Base-by-base conservation (phyloP, 2,329 filamentous ascomycete species). In the Eutypa lata region DNA sequence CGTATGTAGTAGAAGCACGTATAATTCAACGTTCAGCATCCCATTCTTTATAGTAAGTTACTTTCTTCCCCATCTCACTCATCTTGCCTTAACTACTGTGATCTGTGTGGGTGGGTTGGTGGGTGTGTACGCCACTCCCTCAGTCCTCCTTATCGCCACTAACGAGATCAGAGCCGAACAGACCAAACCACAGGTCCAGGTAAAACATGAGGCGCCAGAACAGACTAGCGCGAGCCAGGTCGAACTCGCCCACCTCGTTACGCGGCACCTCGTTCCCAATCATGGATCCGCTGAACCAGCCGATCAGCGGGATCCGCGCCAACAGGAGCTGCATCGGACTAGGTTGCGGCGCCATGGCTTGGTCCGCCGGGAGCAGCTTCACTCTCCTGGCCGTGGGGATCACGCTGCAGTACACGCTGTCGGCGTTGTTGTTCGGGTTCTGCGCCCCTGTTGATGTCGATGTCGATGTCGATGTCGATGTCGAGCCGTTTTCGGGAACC, bases 251-350 rank as follows among this genome's bases (percentile, higher is more conserved):
- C 43, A 80, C 76, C 50, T 91, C 88, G 50, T 80, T 87, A 42
- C 87, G 79, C 7, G 90, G 90, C 38, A 93, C 84, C 66, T 88
- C 81, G 65, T 84, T 85, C 6, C 89, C 89, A 63, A 93, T 91
- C 69, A 92, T 84, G 62, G 75, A 84, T 58, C 74, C 85, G 45
- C 83, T 85, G 65, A 91, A 87, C 84, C 87, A 91, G 61, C 81
- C 82, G 55, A 91, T 72, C 55, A 91, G 78, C 2, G 88, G 88
- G 40, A 91, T 82, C 50, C 80, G 81, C 58, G 81, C 80, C 51
- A 89, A 71, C 19, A 89, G 66, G 49, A 84, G 80, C 69, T 89
- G 85, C 35, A 80, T 73, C 51, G 83, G 77, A 2, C 85, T 86
- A 47, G 83, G 83, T 60, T 88, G 84, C 2, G 87, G 88, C 14